Percentiles rank a stretch among this genome's conserved stretches.
Conservation (phyloP, 129 eudicot genomes). For the Chrysanthemum seticuspe region DNA sequence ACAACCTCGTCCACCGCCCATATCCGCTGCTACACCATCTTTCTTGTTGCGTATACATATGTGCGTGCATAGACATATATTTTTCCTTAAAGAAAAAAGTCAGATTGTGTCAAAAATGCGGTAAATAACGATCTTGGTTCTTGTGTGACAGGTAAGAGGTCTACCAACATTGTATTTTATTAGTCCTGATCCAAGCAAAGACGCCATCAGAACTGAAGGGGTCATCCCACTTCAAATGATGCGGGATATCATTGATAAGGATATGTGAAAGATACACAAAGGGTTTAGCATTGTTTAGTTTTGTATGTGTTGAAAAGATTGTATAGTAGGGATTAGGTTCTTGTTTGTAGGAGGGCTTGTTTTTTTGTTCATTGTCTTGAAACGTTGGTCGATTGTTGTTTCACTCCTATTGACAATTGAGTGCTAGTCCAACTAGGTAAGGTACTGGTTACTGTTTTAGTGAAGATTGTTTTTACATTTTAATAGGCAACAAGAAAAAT, state of each 20-base stretch:
- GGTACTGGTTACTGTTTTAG: too few relatives aligned
- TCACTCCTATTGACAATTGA: neutral
- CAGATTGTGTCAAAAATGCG: neutral
- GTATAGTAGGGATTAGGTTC: slow-evolving; percentile 17
- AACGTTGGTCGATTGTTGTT: slow-evolving; percentile 1
- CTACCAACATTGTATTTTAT: slow-evolving; percentile 90
- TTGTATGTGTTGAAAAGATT: slow-evolving; percentile 11
- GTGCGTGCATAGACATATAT: neutral
- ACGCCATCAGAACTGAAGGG: slow-evolving; percentile 94
- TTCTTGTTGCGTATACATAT: too few relatives aligned
- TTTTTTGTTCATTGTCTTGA: neutral
- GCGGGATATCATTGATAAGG: slow-evolving; percentile 87
- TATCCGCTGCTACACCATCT: too few relatives aligned
- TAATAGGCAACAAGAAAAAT: too few relatives aligned
- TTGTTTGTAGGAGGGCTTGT: neutral
- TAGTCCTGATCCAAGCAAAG: slow-evolving; percentile 84
- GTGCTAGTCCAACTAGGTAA: too few relatives aligned
- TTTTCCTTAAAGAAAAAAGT: neutral
- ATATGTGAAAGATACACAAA: slow-evolving; percentile 44
- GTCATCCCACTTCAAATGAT: slow-evolving; percentile 95
- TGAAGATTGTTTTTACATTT: too few relatives aligned
- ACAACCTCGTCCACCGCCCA: too few relatives aligned
- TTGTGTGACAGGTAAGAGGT: slow-evolving; percentile 77
- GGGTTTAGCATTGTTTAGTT: slow-evolving; percentile 10
- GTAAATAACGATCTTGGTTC: neutral